Evolutionary conservation across 768 basidiomycete genomes (phyloP), one percentile per base, ranked within the genome.

Genomic region (Tulasnella sp.): DNA sequence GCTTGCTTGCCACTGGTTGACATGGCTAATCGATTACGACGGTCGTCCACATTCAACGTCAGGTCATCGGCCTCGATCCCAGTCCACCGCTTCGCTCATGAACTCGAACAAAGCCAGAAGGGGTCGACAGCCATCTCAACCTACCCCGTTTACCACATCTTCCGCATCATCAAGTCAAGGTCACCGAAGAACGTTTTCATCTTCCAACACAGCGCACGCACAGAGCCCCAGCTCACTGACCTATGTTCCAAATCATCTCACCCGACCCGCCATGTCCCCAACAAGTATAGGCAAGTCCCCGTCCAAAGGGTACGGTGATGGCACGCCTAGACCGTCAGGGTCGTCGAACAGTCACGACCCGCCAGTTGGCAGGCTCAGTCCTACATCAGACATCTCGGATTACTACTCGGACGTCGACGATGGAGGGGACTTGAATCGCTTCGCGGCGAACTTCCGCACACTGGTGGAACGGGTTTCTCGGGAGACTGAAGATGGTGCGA

Each of bases 141-240:
- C 67, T 19, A 22, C 19, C 22, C 39, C 67, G 19, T 25, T 19
- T 14, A 19, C 72, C 31, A 31, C 64, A 31, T 76, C 49, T 15
- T 71, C 40, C 74, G 45, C 74, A 29, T 76, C 69, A 37, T 88
- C 90, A 93, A 91, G 34, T 88, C 87, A 81, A 3, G 39, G 31
- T 14, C 74, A 40, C 12, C 67, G 67, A 9, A 34, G 58, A 12
- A 67, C 74, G 31, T 76, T 68, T 67, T 76, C 73, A 37, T 36
- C 52, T 4, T 64, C 73, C 54, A 58, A 29, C 40, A 36, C 54
- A 15, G 58, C 37, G 11, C 74, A 76, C 38, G 36, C 68, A 9
- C 39, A 70, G 29, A 69, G 38, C n/a, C 31, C 74, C 19, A 67
- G 39, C 54, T 22, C 37, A n/a, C 31, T 76, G 22, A 76, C 58